Conservation (phyloP, 2,329 filamentous ascomycete genomes). For the Aspergillus proliferans region DNA sequence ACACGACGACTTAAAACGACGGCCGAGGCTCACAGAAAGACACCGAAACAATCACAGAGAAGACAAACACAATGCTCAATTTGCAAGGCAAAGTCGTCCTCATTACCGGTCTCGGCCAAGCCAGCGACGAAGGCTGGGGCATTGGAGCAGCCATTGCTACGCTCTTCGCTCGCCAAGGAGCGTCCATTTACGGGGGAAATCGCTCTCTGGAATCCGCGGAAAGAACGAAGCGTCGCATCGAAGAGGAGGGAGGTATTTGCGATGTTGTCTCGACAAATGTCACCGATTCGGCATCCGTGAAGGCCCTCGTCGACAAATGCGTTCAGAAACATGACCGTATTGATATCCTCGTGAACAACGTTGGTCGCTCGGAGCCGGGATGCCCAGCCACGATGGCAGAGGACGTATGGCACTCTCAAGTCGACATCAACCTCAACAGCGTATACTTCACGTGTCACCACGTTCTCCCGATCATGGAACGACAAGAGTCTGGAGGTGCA, state of each 20-base stretch:
- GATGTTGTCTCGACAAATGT: constrained; percentile 46
- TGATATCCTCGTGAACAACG: constrained; percentile 57
- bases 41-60: background rate
- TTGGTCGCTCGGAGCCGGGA: constrained; percentile 52
- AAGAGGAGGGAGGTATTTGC: constrained; percentile 27
- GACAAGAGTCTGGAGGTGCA: constrained; percentile 25
- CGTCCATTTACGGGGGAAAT: constrained; percentile 48
- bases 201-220: constrained; percentile 37
- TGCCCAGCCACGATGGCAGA: constrained; percentile 46
- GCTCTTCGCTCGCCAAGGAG: constrained; percentile 44
- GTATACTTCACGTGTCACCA: constrained; percentile 49
- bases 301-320: constrained; percentile 47
- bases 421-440: constrained; percentile 52
- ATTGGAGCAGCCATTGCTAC: constrained; percentile 48
- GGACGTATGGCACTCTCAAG: constrained; percentile 47
- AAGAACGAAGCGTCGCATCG: constrained; percentile 36
- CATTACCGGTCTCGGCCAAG: constrained; percentile 29
- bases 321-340: constrained; percentile 49
- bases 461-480: constrained; percentile 20
- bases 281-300: constrained; percentile 48
- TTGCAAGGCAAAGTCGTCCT: constrained; percentile 19
- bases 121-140: constrained; percentile 41
- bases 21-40: background rate
- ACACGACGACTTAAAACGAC: background rate
- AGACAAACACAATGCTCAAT: constrained; percentile 15